Conservation (phyloP, 2,329 filamentous ascomycete species). For the Pyrenochaeta sp. region DNA sequence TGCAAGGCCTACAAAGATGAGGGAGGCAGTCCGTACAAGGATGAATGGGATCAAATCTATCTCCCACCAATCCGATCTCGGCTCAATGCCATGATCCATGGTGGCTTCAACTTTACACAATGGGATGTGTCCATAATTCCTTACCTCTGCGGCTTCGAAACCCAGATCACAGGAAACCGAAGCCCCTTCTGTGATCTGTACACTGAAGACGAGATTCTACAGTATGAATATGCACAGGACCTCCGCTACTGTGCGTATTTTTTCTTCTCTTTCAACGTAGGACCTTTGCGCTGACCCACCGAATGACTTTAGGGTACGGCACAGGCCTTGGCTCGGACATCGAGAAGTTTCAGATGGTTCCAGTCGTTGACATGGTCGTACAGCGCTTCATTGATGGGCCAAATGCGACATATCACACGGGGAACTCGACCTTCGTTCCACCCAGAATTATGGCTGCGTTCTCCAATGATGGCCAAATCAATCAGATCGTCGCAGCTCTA, state of each 20-base stretch:
- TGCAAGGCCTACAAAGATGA: conserved; percentile 66
- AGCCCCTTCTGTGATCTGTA: conserved; percentile 71
- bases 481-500: conserved; percentile 65
- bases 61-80: conserved; percentile 62
- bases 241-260: conserved; percentile 74
- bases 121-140: conserved; percentile 66
- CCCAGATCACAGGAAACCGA: conserved; percentile 66
- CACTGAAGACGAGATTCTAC: conserved; percentile 65
- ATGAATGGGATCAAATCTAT: conserved; percentile 60
- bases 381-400: conserved; percentile 62
- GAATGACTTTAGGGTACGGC: no score
- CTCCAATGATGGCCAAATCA: conserved; percentile 71
- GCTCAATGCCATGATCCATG: conserved; percentile 62
- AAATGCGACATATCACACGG: conserved; percentile 56
- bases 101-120: conserved; percentile 62
- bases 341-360: conserved; percentile 66
- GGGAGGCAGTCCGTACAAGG: conserved; percentile 57
- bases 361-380: conserved; percentile 64
- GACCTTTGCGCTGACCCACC: no score
- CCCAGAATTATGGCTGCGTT: conserved; percentile 68
- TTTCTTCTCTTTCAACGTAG: no score
- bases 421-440: conserved; percentile 58
- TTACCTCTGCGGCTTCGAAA: conserved; percentile 76
- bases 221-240: conserved; percentile 73
- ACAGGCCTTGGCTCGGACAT: conserved; percentile 64